Base-by-base conservation (phyloP, 1,284 basidiomycete genomes). In the Fomitopsis schrenkii region DNA sequence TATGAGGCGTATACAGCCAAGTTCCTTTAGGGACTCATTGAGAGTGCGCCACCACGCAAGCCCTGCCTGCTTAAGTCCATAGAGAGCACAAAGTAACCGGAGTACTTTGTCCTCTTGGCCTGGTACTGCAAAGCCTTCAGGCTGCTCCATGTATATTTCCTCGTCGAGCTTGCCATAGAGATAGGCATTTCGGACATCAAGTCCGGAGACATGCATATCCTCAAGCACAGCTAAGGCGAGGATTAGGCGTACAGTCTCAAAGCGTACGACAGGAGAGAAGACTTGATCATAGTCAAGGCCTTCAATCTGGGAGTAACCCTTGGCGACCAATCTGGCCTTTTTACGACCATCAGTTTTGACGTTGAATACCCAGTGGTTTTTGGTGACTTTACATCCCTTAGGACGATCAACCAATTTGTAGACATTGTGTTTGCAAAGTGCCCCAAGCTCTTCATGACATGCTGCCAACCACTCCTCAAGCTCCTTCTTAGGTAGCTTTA, bases 91-190 rank as follows among this genome's bases (percentile, higher is more conserved):
- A 17, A 38, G 42, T 12, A 68, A 61, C 70, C 74, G 74, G 2
- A 77, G 71, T 62, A 68, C 70, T 41, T 69, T 63, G 70, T 68
- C 41, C 54, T 59, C n/a, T n/a, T n/a, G n/a, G n/a, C n/a, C n/a
- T n/a, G n/a, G n/a, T n/a, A n/a, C n/a, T n/a, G n/a, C n/a, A n/a
- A n/a, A n/a, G n/a, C n/a, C n/a, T n/a, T n/a, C n/a, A n/a, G n/a
- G n/a, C n/a, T n/a, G n/a, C n/a, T n/a, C n/a, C n/a, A n/a, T n/a
- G n/a, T n/a, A n/a, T n/a, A n/a, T n/a, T n/a, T n/a, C n/a, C n/a
- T n/a, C n/a, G n/a, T n/a, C n/a, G n/a, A n/a, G n/a, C n/a, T n/a
- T n/a, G n/a, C n/a, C n/a, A n/a, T n/a, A n/a, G n/a, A n/a, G n/a
- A n/a, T n/a, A n/a, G n/a, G n/a, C n/a, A n/a, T n/a, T n/a, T n/a